phyloP scores from a whole-genome alignment of 306 rosid species.

The Trichosanthes cucumerina region DNA sequence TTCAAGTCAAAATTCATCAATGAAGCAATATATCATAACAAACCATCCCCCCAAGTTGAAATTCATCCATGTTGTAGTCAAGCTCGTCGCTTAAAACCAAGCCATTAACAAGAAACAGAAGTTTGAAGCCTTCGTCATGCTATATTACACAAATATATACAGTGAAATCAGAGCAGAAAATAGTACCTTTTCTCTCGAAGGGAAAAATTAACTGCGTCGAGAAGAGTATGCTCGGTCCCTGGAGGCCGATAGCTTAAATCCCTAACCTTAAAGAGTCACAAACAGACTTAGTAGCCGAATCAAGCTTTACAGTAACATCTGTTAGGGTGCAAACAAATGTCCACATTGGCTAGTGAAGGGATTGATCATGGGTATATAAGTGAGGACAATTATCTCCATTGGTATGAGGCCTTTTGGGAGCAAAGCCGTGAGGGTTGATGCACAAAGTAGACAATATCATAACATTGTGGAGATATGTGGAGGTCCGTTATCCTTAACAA shows the following conservation, averaged over 20 bases:
- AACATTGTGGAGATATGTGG: too few relatives aligned
- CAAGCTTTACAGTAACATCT: not conserved
- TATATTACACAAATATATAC: not conserved
- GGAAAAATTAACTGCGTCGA: conserved; percentile 57
- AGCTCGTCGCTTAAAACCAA: not conserved
- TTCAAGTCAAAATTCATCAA: not conserved
- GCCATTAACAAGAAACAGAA: not conserved
- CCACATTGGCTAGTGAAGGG: too few relatives aligned
- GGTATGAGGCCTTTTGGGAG: too few relatives aligned
- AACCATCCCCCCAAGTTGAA: not conserved
- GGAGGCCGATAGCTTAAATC: conserved; percentile 79
- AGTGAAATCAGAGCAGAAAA: conserved; percentile 4
- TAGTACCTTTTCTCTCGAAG: conserved; percentile 70
- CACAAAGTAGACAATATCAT: too few relatives aligned
- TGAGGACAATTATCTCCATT: too few relatives aligned
- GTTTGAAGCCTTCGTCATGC: not conserved
- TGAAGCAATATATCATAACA: not conserved
- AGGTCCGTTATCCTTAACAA: too few relatives aligned
- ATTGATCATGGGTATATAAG: too few relatives aligned
- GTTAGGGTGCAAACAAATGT: too few relatives aligned
- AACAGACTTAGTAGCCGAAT: not conserved
- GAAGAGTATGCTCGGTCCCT: conserved; percentile 65
- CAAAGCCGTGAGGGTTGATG: too few relatives aligned
- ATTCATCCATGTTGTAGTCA: not conserved
- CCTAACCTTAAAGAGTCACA: conserved; percentile 34